Conservation (phyloP, 768 basidiomycete genomes). For the Leccinum variicolor region DNA sequence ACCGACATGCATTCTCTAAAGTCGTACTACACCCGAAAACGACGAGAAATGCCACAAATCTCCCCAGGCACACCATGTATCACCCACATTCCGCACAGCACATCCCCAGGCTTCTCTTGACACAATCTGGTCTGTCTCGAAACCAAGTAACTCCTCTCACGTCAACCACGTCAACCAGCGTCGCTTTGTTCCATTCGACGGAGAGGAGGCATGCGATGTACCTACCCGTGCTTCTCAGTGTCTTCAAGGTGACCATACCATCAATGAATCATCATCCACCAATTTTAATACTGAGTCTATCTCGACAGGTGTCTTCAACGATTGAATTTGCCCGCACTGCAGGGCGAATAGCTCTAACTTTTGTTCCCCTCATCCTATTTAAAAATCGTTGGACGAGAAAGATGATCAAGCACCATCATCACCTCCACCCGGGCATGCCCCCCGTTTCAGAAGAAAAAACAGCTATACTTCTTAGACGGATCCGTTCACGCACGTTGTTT, state of each 20-base stretch:
- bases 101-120: conserved; percentile 5
- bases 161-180: neutral
- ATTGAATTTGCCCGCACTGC: conserved; percentile 69
- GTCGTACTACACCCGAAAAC: neutral
- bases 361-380: conserved; percentile 66
- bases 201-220: conserved; percentile 29
- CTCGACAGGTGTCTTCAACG: conserved; percentile 64
- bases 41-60: neutral
- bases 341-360: conserved; percentile 68
- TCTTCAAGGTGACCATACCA: conserved; percentile 52
- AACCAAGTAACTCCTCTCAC: conserved; percentile 3
- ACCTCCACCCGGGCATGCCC: conserved; percentile 37
- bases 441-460: conserved; percentile 50
- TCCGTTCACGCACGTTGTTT: conserved; percentile 47
- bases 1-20: conserved; percentile 1
- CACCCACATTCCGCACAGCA: conserved; percentile 1
- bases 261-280: neutral
- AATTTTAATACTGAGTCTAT: neutral
- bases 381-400: conserved; percentile 52
- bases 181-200: conserved; percentile 41
- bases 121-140: neutral
- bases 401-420: conserved; percentile 45
- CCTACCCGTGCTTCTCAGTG: conserved; percentile 53
- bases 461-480: conserved; percentile 42
- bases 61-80: neutral